Percentiles rank a stretch among this genome's conserved stretches.
Evolutionary conservation across 1,284 basidiomycete species (phyloP).

Genomic region (Sporisorium iseilematis-ciliati): DNA sequence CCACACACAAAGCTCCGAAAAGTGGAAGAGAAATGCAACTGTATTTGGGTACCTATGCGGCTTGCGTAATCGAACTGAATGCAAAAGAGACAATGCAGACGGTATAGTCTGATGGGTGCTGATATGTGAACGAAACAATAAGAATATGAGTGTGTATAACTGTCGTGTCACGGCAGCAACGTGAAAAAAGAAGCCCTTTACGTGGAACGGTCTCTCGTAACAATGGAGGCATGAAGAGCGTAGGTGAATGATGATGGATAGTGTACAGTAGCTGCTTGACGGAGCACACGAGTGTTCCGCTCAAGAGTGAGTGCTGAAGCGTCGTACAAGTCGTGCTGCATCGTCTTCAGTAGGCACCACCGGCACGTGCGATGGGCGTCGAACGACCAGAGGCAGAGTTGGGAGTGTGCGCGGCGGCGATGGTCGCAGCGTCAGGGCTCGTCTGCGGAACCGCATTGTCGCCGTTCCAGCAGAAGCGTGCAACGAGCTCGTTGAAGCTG

Average conservation of each 20-base stretch:
- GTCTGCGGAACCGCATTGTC: constrained; percentile 48
- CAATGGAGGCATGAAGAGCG: background rate
- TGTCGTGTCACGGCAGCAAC: constrained; percentile 9
- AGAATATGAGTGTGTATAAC: background rate
- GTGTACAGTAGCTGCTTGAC: constrained; percentile 29
- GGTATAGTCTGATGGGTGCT: constrained; percentile 13
- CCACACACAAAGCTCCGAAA: background rate
- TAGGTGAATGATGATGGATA: constrained; percentile 1
- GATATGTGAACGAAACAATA: constrained; percentile 14
- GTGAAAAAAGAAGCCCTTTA: constrained; percentile 12
- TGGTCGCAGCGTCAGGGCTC: constrained; percentile 23
- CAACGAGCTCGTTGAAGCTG: constrained; percentile 63
- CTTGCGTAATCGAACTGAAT: constrained; percentile 38
- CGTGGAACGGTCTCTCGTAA: background rate
- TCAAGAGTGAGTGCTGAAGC: background rate
- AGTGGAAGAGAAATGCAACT: constrained; percentile 8
- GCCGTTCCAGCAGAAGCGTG: constrained; percentile 63
- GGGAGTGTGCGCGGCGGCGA: constrained; percentile 28
- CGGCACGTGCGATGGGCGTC: constrained; percentile 46
- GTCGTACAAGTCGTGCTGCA: constrained; percentile 9
- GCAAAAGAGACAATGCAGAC: constrained; percentile 13
- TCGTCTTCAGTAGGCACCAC: constrained; percentile 30
- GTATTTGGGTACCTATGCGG: constrained; percentile 14
- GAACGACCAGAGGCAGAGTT: constrained; percentile 48
- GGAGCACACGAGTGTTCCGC: background rate